Evolutionary conservation across 2,329 filamentous ascomycete genomes (phyloP).

Genomic region (Cryphonectria radicalis): DNA sequence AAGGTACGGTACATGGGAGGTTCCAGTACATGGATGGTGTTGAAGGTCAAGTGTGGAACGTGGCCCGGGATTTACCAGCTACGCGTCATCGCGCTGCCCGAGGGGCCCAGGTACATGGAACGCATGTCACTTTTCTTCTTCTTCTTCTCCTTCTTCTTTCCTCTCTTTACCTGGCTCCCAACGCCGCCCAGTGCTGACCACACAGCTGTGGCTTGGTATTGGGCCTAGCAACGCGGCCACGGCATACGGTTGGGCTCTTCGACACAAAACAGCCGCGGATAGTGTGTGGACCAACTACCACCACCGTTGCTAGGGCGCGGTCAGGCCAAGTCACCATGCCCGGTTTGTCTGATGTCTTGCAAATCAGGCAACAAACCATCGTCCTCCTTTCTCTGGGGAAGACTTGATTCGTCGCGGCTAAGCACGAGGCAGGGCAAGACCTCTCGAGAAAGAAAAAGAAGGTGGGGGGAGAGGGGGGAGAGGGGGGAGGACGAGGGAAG

Average conservation of each 20-base stretch:
- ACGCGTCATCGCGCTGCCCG: neutral
- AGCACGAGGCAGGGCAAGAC: neutral
- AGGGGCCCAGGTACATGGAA: neutral
- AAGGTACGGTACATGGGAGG: neutral
- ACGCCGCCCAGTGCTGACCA: neutral
- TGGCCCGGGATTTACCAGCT: neutral
- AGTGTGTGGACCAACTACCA: neutral
- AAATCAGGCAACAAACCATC: neutral
- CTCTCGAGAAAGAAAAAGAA: neutral
- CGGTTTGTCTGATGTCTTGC: neutral
- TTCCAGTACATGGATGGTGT: neutral
- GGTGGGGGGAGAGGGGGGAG: too few species aligned
- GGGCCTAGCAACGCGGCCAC: neutral
- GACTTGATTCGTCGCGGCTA: neutral
- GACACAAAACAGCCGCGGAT: neutral
- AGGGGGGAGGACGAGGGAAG: neutral
- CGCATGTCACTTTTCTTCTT: neutral
- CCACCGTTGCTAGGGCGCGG: neutral
- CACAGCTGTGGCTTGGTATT: neutral
- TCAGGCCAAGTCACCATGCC: neutral
- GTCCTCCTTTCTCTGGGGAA: too few species aligned
- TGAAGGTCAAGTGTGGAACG: neutral
- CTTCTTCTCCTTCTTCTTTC: too few species aligned
- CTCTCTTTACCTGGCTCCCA: neutral
- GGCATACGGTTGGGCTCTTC: neutral